Percentiles rank a stretch among this genome's conserved stretches.
phyloP scores from a whole-genome alignment of 108 stramenopile genomes.

The Discostella stelligeroides region DNA sequence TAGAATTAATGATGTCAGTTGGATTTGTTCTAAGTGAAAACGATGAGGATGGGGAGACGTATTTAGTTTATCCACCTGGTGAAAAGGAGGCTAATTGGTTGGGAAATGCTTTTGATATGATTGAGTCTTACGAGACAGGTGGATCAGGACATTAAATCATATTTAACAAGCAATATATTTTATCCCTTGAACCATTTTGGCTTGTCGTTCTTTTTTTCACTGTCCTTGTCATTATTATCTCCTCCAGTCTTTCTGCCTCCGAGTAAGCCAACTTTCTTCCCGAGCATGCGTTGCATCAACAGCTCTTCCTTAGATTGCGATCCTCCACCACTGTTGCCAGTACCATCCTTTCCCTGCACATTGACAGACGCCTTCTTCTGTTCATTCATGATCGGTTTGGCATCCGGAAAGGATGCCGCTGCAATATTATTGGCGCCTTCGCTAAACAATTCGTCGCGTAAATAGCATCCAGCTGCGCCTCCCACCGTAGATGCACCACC shows the following conservation, averaged over 20 bases:
- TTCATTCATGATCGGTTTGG: constrained; percentile 31
- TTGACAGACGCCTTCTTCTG: constrained; percentile 3
- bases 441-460: constrained; percentile 42
- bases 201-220: constrained; percentile 41
- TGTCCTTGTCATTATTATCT: constrained; percentile 13
- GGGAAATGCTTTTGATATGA: constrained; percentile 47
- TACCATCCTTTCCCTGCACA: not conserved
- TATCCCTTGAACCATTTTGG: constrained; percentile 51
- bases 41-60: constrained; percentile 66
- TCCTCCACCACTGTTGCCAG: constrained; percentile 9
- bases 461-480: constrained; percentile 14
- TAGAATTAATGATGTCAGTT: constrained; percentile 70
- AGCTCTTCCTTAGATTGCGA: constrained; percentile 47
- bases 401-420: constrained; percentile 43
- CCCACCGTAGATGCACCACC: not conserved
- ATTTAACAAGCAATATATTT: not conserved
- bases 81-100: constrained; percentile 57
- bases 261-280: constrained; percentile 26
- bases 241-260: constrained; percentile 19
- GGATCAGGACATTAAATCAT: not conserved
- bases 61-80: constrained; percentile 69
- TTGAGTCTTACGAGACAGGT: constrained; percentile 60
- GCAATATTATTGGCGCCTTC: constrained; percentile 9
- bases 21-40: constrained; percentile 71
- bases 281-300: constrained; percentile 54